Evolutionary conservation across 2,329 filamentous ascomycete genomes (phyloP).

Genomic region (Ceratocystis papillata): DNA sequence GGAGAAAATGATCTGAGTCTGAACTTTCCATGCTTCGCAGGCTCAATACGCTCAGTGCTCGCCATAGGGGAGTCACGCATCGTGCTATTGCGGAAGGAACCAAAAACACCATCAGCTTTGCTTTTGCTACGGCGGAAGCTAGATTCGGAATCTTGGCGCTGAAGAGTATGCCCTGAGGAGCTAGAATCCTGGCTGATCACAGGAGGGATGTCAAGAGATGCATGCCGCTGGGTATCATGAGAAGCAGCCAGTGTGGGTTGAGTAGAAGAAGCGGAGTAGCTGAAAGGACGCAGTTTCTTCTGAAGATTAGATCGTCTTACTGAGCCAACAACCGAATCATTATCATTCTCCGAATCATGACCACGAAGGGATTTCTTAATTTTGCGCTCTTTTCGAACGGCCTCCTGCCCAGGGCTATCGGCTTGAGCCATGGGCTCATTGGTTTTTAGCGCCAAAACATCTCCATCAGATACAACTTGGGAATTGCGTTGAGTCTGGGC

Average conservation of each 20-base stretch:
- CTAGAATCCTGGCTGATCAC: neutral
- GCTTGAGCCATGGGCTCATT: neutral
- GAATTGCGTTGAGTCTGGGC: neutral
- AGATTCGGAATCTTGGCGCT: conserved; percentile 23
- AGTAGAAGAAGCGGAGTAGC: conserved; percentile 15
- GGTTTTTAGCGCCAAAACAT: neutral
- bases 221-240: neutral
- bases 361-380: conserved; percentile 6
- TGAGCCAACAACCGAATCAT: neutral
- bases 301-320: conserved; percentile 14
- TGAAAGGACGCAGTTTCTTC: conserved; percentile 21
- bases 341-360: conserved; percentile 14
- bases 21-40: conserved; percentile 47
- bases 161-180: conserved; percentile 4
- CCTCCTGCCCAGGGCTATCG: conserved; percentile 4
- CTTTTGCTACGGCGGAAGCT: conserved; percentile 21
- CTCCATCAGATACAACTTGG: neutral
- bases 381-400: neutral
- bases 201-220: conserved; percentile 6
- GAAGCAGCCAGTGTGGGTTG: neutral
- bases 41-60: conserved; percentile 36
- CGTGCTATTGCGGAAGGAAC: conserved; percentile 22
- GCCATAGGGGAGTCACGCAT: conserved; percentile 42
- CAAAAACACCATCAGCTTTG: conserved; percentile 1
- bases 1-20: conserved; percentile 63